Evolutionary conservation across 1,284 basidiomycete species (phyloP), one percentile per base, ranked within the genome.

Genomic region (Rhodotorula glutinis): DNA sequence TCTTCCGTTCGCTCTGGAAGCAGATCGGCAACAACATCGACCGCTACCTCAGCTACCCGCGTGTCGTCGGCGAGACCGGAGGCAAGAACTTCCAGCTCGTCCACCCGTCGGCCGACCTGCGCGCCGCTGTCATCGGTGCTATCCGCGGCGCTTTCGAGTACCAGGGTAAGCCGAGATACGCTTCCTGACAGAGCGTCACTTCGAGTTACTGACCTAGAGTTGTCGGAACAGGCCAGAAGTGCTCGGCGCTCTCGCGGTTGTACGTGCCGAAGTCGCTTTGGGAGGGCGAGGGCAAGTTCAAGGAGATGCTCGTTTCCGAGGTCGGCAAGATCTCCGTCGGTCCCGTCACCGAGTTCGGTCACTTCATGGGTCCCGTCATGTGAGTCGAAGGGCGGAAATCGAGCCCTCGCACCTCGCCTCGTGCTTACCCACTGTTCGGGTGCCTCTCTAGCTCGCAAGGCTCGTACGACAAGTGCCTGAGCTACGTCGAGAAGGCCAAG

Each of bases 11-110:
- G 78, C 85, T 99, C 53, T 99, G 95, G 95, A 95, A 93, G 82
- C 88, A 95, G 78, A 96, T 98, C 76, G 89, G 89, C 11, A 78
- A 81, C 75, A 96, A 98, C 82, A 78, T 97, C 65, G 91, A 91
- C 78, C 85, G 83, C 60, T 96, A 96, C 83, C 86, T 82, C 76
- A 83, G 86, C 23, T 98, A 97, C 81, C 95, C 96, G 2, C 85
- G 95, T 74, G 90, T 99, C 70, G 94, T 98, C 17, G 94, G 94
- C 41, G 94, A 98, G 83, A 80, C 79, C 75, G 91, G 93, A 62
- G 94, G 95, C 69, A 98, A 98, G 84, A 98, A 98, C 83, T 98
- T 95, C 85, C 95, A 98, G 82, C 76, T 98, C 64, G 83, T 98
- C 59, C 95, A 98, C 81, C 83, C 86, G 62, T 88, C 87, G 21